phyloP scores from a whole-genome alignment of 768 basidiomycete species.

The Lentinula detonsa region DNA sequence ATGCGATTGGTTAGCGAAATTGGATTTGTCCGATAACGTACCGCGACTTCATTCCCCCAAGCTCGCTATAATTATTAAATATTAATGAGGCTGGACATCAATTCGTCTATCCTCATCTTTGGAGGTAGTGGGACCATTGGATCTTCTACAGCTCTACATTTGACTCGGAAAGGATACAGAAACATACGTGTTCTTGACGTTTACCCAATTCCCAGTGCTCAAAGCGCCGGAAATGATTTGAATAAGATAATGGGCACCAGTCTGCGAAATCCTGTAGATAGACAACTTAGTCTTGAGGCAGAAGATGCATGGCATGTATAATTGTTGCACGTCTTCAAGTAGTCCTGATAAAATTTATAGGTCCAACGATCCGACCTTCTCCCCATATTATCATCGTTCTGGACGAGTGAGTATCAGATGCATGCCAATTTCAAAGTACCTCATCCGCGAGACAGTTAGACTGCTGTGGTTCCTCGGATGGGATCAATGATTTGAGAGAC shows the following conservation, averaged over 20 bases:
- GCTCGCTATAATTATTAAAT: neutral
- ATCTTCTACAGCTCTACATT: neutral
- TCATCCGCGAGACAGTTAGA: neutral
- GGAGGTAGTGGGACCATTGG: constrained; percentile 4
- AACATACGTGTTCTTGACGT: constrained; percentile 3
- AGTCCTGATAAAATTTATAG: neutral
- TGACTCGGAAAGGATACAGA: neutral
- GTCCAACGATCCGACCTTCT: neutral
- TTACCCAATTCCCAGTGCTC: constrained; percentile 3
- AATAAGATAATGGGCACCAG: constrained; percentile 1
- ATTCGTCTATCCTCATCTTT: constrained; percentile 1
- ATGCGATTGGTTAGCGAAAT: constrained; percentile 5
- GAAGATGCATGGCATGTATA: neutral
- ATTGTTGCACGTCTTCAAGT: neutral
- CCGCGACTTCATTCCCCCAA: neutral
- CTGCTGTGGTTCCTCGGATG: neutral
- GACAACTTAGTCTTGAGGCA: neutral
- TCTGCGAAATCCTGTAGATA: neutral
- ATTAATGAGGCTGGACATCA: neutral
- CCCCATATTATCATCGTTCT: constrained; percentile 4
- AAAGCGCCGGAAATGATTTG: constrained; percentile 3
- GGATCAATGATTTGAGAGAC: neutral
- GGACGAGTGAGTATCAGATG: neutral
- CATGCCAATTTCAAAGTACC: neutral
- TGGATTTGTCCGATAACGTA: neutral